Evolutionary conservation across 352 stramenopile genomes (phyloP).

Genomic region (Globisporangium mamillatum): DNA sequence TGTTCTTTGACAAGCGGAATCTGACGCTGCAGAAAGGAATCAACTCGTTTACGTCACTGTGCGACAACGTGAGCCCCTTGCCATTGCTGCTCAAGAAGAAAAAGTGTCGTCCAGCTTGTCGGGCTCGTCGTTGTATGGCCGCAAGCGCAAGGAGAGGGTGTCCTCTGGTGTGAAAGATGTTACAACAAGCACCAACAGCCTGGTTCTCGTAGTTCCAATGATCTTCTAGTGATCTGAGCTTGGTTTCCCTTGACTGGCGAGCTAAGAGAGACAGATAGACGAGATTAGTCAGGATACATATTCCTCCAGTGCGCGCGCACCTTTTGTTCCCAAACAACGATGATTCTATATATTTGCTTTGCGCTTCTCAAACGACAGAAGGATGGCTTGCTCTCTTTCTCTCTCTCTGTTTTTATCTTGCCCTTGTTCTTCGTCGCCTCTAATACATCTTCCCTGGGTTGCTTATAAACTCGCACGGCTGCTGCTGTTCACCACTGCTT

Average conservation of each 20-base stretch:
- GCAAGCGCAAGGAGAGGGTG: constrained; percentile 9
- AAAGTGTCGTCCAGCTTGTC: constrained; percentile 19
- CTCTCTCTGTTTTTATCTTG: no score
- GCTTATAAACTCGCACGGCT: neutral
- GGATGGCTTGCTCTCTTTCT: neutral
- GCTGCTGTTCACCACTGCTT: neutral
- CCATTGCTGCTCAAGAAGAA: constrained; percentile 46
- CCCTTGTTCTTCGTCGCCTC: neutral
- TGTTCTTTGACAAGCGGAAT: constrained; percentile 42
- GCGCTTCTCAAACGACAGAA: neutral
- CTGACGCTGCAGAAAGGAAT: constrained; percentile 47
- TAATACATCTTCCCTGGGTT: neutral
- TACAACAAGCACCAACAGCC: neutral
- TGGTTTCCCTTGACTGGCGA: neutral
- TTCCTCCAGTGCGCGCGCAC: neutral
- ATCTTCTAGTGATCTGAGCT: neutral
- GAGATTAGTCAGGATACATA: neutral
- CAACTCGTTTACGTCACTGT: constrained; percentile 43
- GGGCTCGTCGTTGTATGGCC: neutral
- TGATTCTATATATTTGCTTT: constrained; percentile 8
- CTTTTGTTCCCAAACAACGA: neutral
- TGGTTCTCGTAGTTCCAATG: neutral
- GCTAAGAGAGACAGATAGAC: neutral
- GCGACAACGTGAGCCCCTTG: constrained; percentile 31
- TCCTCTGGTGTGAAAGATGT: neutral